Conservation (phyloP, 2,329 filamentous ascomycete species). For the Metarhizium sp. region DNA sequence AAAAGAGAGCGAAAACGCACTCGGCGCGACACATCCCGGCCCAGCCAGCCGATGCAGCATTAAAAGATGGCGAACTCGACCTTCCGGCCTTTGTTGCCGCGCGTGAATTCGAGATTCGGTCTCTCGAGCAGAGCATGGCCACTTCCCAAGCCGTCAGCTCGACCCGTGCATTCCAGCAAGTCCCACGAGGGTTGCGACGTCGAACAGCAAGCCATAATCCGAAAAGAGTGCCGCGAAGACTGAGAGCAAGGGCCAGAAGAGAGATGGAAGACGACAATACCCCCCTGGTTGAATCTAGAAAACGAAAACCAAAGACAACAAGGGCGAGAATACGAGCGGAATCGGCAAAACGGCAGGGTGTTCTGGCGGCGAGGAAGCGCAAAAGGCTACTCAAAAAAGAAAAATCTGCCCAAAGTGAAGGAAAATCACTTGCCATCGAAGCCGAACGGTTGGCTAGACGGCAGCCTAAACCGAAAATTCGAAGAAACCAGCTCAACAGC, state of each 20-base stretch:
- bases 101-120: slow-evolving; percentile 81
- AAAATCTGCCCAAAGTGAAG: slow-evolving; percentile 12
- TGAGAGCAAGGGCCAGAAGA: slow-evolving; percentile 57
- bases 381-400: slow-evolving; percentile 27
- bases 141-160: slow-evolving; percentile 54
- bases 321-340: slow-evolving; percentile 59
- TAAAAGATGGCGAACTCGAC: slow-evolving; percentile 71
- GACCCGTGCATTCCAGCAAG: slow-evolving; percentile 79
- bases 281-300: slow-evolving; percentile 60
- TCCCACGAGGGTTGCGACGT: slow-evolving; percentile 74
- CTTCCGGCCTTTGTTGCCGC: slow-evolving; percentile 75
- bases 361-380: slow-evolving; percentile 49
- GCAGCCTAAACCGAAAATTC: slow-evolving; percentile 52
- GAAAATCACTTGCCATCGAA: slow-evolving; percentile 5
- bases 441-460: slow-evolving; percentile 12
- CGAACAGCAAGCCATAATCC: slow-evolving; percentile 93
- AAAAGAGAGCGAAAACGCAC: slow-evolving; percentile 37
- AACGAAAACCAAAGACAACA: slow-evolving; percentile 51
- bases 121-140: slow-evolving; percentile 73
- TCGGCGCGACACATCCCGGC: slow-evolving; percentile 40
- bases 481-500: slow-evolving; percentile 59
- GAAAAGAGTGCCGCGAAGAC: slow-evolving; percentile 72
- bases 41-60: slow-evolving; percentile 39
- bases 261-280: slow-evolving; percentile 90
- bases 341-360: slow-evolving; percentile 61